Percentiles rank a stretch among this genome's conserved stretches.
Conservation (phyloP, 208 protist genomes). For the Phytomonas francai region DNA sequence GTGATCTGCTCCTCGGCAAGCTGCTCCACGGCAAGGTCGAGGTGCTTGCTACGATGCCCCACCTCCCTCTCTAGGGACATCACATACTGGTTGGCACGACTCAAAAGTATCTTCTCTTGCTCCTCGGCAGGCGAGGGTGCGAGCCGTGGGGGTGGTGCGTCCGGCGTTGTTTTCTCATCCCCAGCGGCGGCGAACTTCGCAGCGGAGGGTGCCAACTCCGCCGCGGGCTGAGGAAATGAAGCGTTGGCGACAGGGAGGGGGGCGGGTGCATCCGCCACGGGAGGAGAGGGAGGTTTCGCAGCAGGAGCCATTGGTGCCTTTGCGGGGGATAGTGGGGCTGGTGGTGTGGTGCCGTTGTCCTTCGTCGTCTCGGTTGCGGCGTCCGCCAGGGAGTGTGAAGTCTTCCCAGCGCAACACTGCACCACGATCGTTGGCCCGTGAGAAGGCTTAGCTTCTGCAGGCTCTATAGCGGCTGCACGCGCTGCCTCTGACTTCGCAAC, state of each 20-base stretch:
- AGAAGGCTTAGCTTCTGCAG: background rate
- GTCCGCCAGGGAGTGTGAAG: background rate
- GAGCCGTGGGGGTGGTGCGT: background rate
- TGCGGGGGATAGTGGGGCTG: background rate
- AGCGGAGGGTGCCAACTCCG: conserved; percentile 8
- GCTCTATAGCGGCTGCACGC: background rate
- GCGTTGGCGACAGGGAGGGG: background rate
- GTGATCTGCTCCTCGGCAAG: conserved; percentile 38
- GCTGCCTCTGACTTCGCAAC: conserved; percentile 4
- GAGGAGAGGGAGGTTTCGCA: conserved; percentile 6
- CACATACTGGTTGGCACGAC: conserved; percentile 50
- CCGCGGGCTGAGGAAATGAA: conserved; percentile 7
- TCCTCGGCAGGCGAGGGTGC: conserved; percentile 11
- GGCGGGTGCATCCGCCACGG: conserved; percentile 1
- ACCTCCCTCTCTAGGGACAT: conserved; percentile 46
- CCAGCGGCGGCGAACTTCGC: background rate
- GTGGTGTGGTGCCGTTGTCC: background rate
- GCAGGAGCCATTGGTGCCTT: background rate
- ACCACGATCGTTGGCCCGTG: conserved; percentile 1
- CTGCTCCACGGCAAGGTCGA: conserved; percentile 33
- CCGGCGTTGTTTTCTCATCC: background rate
- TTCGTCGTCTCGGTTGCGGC: background rate
- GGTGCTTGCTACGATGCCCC: conserved; percentile 31
- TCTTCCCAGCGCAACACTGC: conserved; percentile 1
- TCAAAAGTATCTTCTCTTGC: conserved; percentile 29